Conservation (phyloP, 768 basidiomycete genomes). For the Podaxis mareebaensis region DNA sequence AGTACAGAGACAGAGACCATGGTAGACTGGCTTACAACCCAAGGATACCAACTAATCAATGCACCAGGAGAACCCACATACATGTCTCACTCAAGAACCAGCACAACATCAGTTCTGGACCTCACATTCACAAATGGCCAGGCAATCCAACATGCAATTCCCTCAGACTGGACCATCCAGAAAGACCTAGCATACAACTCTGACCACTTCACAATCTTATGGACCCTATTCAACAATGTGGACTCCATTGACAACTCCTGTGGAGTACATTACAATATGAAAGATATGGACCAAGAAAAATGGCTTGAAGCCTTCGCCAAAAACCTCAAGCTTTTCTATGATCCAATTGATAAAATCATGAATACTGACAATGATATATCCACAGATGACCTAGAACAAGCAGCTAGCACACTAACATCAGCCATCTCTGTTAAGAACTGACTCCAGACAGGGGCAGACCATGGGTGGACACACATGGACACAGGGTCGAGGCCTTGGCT, state of each 20-base stretch:
- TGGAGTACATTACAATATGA: constrained; percentile 21
- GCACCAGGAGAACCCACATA: constrained; percentile 22
- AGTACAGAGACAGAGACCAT: constrained; percentile 12
- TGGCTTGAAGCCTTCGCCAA: constrained; percentile 19
- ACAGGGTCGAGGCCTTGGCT: too few relatives aligned
- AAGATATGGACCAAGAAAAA: constrained; percentile 19
- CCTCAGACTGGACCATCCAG: constrained; percentile 24
- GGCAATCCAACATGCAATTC: constrained; percentile 13
- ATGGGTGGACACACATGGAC: too few relatives aligned
- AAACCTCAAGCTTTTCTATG: background rate
- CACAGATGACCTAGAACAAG: background rate
- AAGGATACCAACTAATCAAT: constrained; percentile 20
- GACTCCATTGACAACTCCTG: constrained; percentile 20
- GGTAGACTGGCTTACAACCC: constrained; percentile 21
- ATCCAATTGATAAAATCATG: background rate
- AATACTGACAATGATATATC: background rate
- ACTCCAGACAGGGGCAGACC: too few relatives aligned
- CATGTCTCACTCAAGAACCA: background rate
- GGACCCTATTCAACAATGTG: constrained; percentile 19
- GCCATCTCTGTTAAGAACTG: too few relatives aligned
- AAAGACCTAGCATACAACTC: constrained; percentile 20
- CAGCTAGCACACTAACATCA: too few relatives aligned
- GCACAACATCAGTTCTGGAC: constrained; percentile 21
- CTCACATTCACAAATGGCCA: constrained; percentile 21
- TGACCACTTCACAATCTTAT: constrained; percentile 22